Conservation (phyloP, 345 rosid genomes). For the Alliaria petiolata region DNA sequence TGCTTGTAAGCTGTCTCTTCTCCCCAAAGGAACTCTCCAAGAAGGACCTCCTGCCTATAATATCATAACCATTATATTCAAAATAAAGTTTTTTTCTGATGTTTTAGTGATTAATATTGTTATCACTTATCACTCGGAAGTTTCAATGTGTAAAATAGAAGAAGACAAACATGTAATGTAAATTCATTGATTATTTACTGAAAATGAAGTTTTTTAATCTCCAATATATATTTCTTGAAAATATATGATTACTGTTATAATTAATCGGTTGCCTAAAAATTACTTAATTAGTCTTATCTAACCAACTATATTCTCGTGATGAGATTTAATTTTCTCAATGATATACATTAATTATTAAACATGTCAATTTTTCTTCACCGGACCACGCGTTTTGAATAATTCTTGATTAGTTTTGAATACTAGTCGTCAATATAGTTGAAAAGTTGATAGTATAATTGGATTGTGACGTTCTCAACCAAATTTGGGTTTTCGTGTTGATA, state of each 20-base stretch:
- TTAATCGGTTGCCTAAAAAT: too few relatives aligned
- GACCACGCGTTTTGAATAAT: slow-evolving; percentile 2
- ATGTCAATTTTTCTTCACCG: neutral
- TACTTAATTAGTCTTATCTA: too few relatives aligned
- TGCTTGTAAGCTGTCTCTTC: slow-evolving; percentile 34
- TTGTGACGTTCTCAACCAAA: neutral
- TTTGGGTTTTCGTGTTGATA: neutral
- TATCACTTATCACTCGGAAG: neutral
- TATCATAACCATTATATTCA: neutral
- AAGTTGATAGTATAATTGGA: neutral
- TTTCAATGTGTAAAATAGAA: neutral
- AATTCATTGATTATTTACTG: neutral
- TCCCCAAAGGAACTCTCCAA: slow-evolving; percentile 33
- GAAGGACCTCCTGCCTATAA: slow-evolving; percentile 34
- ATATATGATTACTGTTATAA: too few relatives aligned
- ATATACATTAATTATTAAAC: neutral
- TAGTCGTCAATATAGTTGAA: neutral
- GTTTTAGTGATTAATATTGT: neutral
- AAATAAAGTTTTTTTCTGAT: neutral
- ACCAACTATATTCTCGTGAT: neutral
- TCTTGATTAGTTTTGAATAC: neutral
- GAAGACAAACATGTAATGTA: neutral
- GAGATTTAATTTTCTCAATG: neutral
- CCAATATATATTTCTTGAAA: neutral
- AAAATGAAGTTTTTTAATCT: neutral